Conservation (phyloP, 257 asterid genomes). For the Ocimum tenuiflorum region DNA sequence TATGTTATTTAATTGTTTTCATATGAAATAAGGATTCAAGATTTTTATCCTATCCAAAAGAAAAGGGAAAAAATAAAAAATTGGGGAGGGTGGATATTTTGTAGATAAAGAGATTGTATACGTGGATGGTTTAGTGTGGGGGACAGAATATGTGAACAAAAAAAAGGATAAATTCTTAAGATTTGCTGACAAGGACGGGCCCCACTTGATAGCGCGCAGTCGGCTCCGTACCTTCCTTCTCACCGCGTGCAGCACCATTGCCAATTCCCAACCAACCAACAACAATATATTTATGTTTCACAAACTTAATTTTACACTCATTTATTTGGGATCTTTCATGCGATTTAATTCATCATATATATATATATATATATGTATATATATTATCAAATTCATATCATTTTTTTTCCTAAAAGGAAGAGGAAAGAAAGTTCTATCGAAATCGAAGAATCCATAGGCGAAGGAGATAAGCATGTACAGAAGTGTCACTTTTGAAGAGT, state of each 20-base stretch:
- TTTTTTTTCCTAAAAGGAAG: neutral
- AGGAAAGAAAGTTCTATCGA: neutral
- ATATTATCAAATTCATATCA: too few relatives aligned
- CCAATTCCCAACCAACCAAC: too few relatives aligned
- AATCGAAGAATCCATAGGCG: neutral
- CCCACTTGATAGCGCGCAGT: constrained; percentile 23
- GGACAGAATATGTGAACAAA: constrained; percentile 5
- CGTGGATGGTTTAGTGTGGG: constrained; percentile 1
- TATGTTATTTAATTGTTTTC: too few relatives aligned
- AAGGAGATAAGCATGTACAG: constrained; percentile 11
- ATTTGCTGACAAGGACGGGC: constrained; percentile 28
- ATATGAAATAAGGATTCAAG: too few relatives aligned
- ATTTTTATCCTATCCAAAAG: too few relatives aligned
- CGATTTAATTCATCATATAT: too few relatives aligned
- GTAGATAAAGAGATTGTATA: neutral
- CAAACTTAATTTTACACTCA: too few relatives aligned
- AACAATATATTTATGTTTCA: too few relatives aligned
- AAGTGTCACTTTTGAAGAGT: constrained; percentile 24
- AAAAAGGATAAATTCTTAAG: constrained; percentile 21
- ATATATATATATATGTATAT: too few relatives aligned
- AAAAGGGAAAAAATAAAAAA: too few relatives aligned
- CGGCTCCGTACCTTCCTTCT: constrained; percentile 3
- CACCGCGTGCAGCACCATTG: neutral
- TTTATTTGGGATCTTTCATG: too few relatives aligned
- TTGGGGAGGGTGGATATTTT: too few relatives aligned